Conservation (phyloP, 768 basidiomycete genomes). For the Paxillus ammoniavirescens region DNA sequence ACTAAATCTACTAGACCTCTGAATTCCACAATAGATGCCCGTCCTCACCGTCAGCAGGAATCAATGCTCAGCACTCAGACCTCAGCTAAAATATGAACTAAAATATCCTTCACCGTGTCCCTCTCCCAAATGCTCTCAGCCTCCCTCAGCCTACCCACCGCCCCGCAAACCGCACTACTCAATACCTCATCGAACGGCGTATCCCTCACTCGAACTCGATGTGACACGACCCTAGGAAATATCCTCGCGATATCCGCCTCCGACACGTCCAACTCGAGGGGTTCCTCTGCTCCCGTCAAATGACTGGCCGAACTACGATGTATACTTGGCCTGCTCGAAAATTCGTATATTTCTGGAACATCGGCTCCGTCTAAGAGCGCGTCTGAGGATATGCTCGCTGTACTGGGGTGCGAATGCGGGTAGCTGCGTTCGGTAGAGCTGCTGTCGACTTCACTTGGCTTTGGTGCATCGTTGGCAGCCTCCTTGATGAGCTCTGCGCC, state of each 20-base stretch:
- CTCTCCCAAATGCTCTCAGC: conserved; percentile 35
- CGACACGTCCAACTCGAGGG: conserved; percentile 54
- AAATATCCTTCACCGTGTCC: conserved; percentile 62
- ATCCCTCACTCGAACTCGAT: conserved; percentile 69
- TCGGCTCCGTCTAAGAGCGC: conserved; percentile 18
- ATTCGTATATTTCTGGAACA: conserved; percentile 9
- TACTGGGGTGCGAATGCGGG: conserved; percentile 15
- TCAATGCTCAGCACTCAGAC: conserved; percentile 32
- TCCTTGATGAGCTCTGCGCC: conserved; percentile 55
- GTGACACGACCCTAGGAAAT: conserved; percentile 69
- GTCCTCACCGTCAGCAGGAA: neutral
- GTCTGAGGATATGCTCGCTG: conserved; percentile 21
- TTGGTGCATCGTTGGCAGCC: conserved; percentile 15
- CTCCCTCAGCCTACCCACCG: conserved; percentile 29
- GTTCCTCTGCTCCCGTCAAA: conserved; percentile 15
- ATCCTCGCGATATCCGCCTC: conserved; percentile 76
- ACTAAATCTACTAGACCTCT: neutral
- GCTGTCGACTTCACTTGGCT: conserved; percentile 17
- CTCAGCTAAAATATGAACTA: conserved; percentile 56
- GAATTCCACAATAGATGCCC: too few relatives aligned
- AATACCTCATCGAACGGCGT: conserved; percentile 71
- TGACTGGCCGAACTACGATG: conserved; percentile 6
- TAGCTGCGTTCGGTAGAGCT: conserved; percentile 15
- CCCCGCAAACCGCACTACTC: conserved; percentile 60
- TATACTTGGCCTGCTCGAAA: conserved; percentile 1